Evolutionary conservation across 257 asterid genomes (phyloP).

Genomic region (Scutellaria barbata): DNA sequence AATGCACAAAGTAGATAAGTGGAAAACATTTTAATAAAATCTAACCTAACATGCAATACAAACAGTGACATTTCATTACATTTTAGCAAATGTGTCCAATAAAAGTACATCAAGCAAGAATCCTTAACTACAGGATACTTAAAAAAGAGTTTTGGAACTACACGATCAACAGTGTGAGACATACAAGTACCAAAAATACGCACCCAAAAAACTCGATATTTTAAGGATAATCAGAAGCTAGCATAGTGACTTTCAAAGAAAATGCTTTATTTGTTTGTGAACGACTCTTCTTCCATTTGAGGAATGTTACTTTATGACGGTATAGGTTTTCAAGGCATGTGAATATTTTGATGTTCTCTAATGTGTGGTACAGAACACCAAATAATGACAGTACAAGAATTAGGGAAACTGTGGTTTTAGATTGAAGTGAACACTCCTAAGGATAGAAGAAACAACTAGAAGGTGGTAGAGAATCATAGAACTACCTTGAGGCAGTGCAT

Average conservation of each 20-base stretch:
- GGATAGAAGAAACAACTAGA: background rate
- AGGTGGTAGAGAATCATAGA: constrained; percentile 22
- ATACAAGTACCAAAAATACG: background rate
- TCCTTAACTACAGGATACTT: background rate
- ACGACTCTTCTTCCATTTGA: background rate
- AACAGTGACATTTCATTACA: too few species aligned
- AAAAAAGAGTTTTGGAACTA: background rate
- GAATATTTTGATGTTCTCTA: constrained; percentile 5
- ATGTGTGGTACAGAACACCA: constrained; percentile 8
- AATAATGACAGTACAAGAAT: too few species aligned
- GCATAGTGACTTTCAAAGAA: background rate
- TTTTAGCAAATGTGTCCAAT: too few species aligned
- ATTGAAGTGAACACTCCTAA: constrained; percentile 6
- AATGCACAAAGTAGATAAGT: background rate
- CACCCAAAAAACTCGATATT: background rate
- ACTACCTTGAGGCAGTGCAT: constrained; percentile 58
- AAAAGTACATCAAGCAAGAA: constrained; percentile 16
- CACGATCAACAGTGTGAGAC: constrained; percentile 5
- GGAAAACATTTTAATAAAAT: background rate
- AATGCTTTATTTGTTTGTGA: background rate
- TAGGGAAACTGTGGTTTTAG: background rate
- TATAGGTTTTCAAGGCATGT: constrained; percentile 14
- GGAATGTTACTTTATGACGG: constrained; percentile 4
- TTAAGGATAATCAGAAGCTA: background rate
- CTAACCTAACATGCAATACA: too few species aligned